These are phyloP conservation scores for Botrytis porri DNA, from an alignment of 2,329 filamentous ascomycete genomes.

Conservation along the genomic window DNA sequence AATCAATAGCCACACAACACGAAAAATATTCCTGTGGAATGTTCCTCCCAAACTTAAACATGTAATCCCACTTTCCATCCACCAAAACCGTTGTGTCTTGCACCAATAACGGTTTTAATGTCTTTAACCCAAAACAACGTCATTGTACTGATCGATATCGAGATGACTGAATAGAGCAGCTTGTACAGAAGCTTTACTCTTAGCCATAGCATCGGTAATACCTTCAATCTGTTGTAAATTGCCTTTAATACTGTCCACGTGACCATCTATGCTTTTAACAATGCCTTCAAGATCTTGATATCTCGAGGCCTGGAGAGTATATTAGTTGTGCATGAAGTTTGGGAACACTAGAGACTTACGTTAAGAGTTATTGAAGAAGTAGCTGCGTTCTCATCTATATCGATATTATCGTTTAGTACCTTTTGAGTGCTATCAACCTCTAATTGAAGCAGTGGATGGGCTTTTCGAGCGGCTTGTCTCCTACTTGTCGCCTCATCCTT, in stretches of 20 bases:
- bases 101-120: neutral
- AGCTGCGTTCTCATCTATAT: slow-evolving; percentile 19
- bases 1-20: neutral
- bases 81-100: neutral
- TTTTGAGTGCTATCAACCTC: slow-evolving; percentile 21
- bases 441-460: slow-evolving; percentile 36
- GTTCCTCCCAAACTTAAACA: neutral
- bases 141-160: slow-evolving; percentile 33
- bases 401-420: slow-evolving; percentile 25
- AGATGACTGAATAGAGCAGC: slow-evolving; percentile 36
- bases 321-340: slow-evolving; percentile 23
- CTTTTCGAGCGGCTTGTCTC: slow-evolving; percentile 42
- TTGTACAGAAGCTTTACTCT: slow-evolving; percentile 36
- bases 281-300: slow-evolving; percentile 34
- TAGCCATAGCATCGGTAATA: slow-evolving; percentile 34
- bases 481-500: slow-evolving; percentile 52
- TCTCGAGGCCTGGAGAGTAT: slow-evolving; percentile 25
- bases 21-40: neutral
- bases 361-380: slow-evolving; percentile 19
- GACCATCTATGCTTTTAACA: slow-evolving; percentile 32
- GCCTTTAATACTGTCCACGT: slow-evolving; percentile 37
- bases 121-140: slow-evolving; percentile 33
- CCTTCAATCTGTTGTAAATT: slow-evolving; percentile 37
- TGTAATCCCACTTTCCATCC: slow-evolving; percentile 13
- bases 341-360: slow-evolving; percentile 25